Percentiles rank a stretch among this genome's conserved stretches.
Evolutionary conservation across 73 alveolate genomes (phyloP).

Genomic region (Blepharisma stoltei): DNA sequence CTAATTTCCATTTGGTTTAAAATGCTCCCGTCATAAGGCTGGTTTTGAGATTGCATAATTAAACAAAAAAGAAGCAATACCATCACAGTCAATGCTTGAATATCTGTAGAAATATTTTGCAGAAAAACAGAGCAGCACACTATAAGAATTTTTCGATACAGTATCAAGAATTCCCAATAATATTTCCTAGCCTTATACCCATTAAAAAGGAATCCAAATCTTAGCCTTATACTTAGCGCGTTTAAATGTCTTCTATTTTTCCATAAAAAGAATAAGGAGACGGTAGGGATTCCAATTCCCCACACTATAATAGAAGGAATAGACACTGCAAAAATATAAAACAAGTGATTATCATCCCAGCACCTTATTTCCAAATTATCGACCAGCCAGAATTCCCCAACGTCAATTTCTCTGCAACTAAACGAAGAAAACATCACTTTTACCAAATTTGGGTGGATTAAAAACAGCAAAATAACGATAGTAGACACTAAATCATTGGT

Average conservation of each 20-base stretch:
- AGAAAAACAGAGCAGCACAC: conserved; percentile 42
- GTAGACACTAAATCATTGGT: conserved; percentile 34
- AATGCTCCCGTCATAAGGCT: conserved; percentile 34
- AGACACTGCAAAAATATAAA: conserved; percentile 37
- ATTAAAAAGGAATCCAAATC: conserved; percentile 40
- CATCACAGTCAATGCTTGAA: conserved; percentile 53
- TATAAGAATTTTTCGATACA: conserved; percentile 45
- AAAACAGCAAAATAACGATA: conserved; percentile 37
- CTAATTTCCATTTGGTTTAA: conserved; percentile 38
- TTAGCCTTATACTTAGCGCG: background rate
- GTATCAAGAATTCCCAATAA: conserved; percentile 51
- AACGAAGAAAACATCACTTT: conserved; percentile 39
- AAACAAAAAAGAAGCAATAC: conserved; percentile 27
- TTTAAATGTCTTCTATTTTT: conserved; percentile 28
- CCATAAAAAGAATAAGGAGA: conserved; percentile 22
- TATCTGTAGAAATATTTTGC: conserved; percentile 33
- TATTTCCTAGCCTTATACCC: conserved; percentile 35
- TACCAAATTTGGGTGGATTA: conserved; percentile 45
- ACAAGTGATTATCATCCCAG: conserved; percentile 38
- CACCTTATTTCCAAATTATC: conserved; percentile 41
- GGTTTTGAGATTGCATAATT: conserved; percentile 13
- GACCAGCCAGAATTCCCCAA: conserved; percentile 28
- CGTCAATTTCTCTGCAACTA: conserved; percentile 39
- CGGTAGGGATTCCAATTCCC: conserved; percentile 34
- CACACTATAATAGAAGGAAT: conserved; percentile 51